Conservation (phyloP, 257 asterid species). For the Salvia miltiorrhiza region DNA sequence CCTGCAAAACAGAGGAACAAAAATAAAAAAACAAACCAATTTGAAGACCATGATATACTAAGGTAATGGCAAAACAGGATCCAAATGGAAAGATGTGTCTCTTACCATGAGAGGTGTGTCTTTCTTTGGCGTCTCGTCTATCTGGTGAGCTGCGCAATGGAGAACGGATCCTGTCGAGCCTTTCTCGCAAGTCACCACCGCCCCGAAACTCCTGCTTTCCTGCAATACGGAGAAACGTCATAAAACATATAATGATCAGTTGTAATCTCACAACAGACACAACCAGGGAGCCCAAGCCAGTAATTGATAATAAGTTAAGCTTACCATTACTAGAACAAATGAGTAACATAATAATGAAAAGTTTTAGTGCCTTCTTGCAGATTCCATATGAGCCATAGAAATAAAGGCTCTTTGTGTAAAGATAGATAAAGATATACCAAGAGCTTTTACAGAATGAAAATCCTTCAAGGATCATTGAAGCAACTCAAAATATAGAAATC, state of each 20-base stretch:
- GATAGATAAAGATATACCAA: constrained; percentile 52
- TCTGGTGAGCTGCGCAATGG: constrained; percentile 59
- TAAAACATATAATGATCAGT: constrained; percentile 11
- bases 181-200: constrained; percentile 79
- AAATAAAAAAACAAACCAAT: constrained; percentile 9
- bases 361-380: constrained; percentile 59
- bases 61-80: constrained; percentile 5
- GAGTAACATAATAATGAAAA: constrained; percentile 61
- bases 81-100: constrained; percentile 15
- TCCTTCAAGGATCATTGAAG: constrained; percentile 52
- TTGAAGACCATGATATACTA: constrained; percentile 1
- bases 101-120: constrained; percentile 65
- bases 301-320: constrained; percentile 36
- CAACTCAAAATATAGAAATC: constrained; percentile 54
- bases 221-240: constrained; percentile 32
- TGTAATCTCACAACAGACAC: constrained; percentile 16
- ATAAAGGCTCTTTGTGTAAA: constrained; percentile 46
- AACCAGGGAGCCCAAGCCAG: constrained; percentile 28
- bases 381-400: constrained; percentile 62
- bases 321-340: constrained; percentile 64
- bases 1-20: constrained; percentile 43
- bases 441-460: constrained; percentile 45
- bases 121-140: constrained; percentile 49
- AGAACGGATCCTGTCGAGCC: constrained; percentile 74
- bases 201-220: constrained; percentile 64